Evolutionary conservation across 495 filamentous ascomycete species (phyloP).

Genomic region (Elaphomyces granulatus): DNA sequence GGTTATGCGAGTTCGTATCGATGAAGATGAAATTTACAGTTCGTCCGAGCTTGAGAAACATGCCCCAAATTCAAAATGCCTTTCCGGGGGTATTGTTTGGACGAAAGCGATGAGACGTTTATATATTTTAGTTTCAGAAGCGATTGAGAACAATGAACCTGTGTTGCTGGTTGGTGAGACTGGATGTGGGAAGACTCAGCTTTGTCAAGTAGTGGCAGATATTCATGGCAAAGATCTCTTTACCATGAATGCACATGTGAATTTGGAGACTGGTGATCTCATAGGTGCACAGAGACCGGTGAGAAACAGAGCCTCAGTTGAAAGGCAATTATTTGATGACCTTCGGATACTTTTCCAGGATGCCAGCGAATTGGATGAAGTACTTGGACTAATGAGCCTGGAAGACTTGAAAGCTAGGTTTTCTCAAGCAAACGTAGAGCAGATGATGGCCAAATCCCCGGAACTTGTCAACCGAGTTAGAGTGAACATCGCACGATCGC

Average conservation of each 20-base stretch:
- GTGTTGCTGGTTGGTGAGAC: constrained; percentile 92
- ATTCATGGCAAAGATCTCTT: constrained; percentile 58
- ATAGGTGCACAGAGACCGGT: constrained; percentile 92
- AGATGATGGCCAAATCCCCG: constrained; percentile 28
- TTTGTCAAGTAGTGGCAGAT: constrained; percentile 83
- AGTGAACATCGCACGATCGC: constrained; percentile 43
- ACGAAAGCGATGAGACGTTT: constrained; percentile 86
- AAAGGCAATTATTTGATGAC: constrained; percentile 49
- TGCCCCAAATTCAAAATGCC: constrained; percentile 24
- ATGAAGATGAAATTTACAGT: constrained; percentile 59
- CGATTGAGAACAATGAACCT: constrained; percentile 82
- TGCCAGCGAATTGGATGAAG: constrained; percentile 13
- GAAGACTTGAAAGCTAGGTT: constrained; percentile 38
- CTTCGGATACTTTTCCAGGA: constrained; percentile 34
- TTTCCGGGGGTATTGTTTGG: constrained; percentile 62
- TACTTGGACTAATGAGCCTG: constrained; percentile 18
- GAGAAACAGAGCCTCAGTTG: constrained; percentile 60
- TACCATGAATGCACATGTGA: constrained; percentile 95
- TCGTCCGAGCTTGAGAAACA: constrained; percentile 37
- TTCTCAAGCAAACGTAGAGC: constrained; percentile 17
- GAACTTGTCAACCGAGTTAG: constrained; percentile 43
- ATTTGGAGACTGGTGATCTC: constrained; percentile 90
- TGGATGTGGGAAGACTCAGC: constrained; percentile 92
- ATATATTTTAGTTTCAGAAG: constrained; percentile 70
- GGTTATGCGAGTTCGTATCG: constrained; percentile 77